A percentile compares a stretch with the other conserved stretches of the same genome.
Evolutionary conservation across 1,139 yeast genomes (phyloP).

Genomic region (Saccharomyces hybrid): DNA sequence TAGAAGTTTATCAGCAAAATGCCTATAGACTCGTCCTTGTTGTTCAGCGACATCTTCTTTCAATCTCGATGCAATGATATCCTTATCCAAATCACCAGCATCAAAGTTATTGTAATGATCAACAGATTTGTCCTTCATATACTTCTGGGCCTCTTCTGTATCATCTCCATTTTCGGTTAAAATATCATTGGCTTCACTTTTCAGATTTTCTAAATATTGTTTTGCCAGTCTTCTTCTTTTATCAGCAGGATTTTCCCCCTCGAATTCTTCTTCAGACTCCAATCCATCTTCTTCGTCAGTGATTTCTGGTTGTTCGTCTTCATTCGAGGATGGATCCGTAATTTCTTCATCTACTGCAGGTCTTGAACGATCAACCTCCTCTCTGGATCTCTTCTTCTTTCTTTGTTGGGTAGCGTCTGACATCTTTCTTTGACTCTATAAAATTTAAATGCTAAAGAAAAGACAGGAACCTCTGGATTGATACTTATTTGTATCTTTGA

Average conservation of each 20-base stretch:
- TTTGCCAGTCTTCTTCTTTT: constrained; percentile 90
- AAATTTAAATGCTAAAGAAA: not conserved
- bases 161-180: constrained; percentile 15
- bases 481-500: not conserved
- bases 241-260: constrained; percentile 79
- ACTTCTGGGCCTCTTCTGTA: constrained; percentile 9
- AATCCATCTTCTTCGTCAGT: constrained; percentile 38
- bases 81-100: constrained; percentile 88
- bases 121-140: constrained; percentile 9
- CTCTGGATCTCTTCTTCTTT: constrained; percentile 24
- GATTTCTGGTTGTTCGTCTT: constrained; percentile 19
- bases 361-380: constrained; percentile 9
- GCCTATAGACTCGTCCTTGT: constrained; percentile 73
- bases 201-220: constrained; percentile 77
- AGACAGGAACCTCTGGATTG: not conserved
- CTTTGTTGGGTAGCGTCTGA: constrained; percentile 8
- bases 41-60: constrained; percentile 85
- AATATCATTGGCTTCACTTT: constrained; percentile 45
- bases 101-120: constrained; percentile 59
- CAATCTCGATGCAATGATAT: constrained; percentile 70
- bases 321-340: constrained; percentile 33
- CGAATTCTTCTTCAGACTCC: constrained; percentile 64
- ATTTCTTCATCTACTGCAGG: constrained; percentile 29
- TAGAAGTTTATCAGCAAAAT: constrained; percentile 47
- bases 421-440: constrained; percentile 7